Evolutionary conservation across 371 early-diverging fungal species (phyloP).

Genomic region (Phascolomyces articulosus): DNA sequence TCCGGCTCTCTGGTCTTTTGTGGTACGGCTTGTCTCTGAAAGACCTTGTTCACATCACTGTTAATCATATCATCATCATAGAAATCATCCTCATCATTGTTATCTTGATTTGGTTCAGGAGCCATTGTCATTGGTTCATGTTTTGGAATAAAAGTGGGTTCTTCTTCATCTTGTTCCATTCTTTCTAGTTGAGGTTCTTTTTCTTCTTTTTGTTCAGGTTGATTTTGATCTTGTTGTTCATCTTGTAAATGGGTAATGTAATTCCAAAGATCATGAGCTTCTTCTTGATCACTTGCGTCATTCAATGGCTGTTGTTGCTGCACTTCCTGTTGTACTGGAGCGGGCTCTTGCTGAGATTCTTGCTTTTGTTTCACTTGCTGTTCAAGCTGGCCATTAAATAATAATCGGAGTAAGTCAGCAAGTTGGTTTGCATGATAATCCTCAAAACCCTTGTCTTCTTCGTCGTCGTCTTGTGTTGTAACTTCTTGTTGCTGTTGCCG

Average conservation of each 20-base stretch:
- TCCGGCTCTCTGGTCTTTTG: not conserved
- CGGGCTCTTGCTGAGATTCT: constrained; percentile 1
- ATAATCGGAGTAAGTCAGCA: not conserved
- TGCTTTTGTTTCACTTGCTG: constrained; percentile 14
- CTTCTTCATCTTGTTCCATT: too few species aligned
- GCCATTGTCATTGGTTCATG: not conserved
- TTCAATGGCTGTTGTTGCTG: constrained; percentile 4
- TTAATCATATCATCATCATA: not conserved
- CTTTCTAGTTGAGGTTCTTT: too few species aligned
- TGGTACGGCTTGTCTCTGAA: not conserved
- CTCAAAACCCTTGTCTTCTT: constrained; percentile 8
- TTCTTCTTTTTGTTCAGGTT: not conserved
- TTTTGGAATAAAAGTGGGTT: too few species aligned
- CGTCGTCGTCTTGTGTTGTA: not conserved
- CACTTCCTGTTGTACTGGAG: not conserved
- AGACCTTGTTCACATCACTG: not conserved
- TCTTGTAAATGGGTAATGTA: constrained; percentile 11
- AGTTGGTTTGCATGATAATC: constrained; percentile 11
- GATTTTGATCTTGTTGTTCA: constrained; percentile 16
- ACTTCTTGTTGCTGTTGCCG: constrained; percentile 3
- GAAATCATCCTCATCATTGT: not conserved
- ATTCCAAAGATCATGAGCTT: constrained; percentile 19
- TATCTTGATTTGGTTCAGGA: not conserved
- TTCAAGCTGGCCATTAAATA: constrained; percentile 10
- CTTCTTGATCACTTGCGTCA: constrained; percentile 20